These are phyloP conservation scores for Aegilops longissima DNA, from an alignment of 176 grass and related monocot genomes.

Conservation along the genomic window DNA sequence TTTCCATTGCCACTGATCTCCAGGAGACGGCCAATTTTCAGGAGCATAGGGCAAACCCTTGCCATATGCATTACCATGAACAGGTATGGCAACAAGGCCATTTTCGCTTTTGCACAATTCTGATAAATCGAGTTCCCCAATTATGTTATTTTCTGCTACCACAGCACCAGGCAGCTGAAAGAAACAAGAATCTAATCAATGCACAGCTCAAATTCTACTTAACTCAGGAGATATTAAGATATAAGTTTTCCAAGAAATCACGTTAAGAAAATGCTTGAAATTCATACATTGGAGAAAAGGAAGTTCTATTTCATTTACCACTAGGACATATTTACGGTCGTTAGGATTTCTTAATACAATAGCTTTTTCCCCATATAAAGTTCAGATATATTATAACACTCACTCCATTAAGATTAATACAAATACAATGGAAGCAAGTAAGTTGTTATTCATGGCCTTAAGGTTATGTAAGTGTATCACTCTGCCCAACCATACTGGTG, in stretches of 20 bases:
- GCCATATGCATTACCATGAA: slow-evolving; percentile 50
- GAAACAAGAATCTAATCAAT: slow-evolving; percentile 23
- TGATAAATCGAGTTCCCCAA: slow-evolving; percentile 48
- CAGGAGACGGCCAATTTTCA: slow-evolving; percentile 68
- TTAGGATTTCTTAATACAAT: slow-evolving; percentile 2
- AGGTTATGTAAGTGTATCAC: background rate
- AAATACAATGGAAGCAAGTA: slow-evolving; percentile 13
- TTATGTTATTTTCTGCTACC: slow-evolving; percentile 15
- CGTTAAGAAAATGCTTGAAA: background rate
- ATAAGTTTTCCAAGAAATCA: slow-evolving; percentile 12
- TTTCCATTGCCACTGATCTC: slow-evolving; percentile 74
- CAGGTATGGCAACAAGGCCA: slow-evolving; percentile 51
- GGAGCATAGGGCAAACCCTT: slow-evolving; percentile 71
- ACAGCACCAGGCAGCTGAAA: slow-evolving; percentile 28
- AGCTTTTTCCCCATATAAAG: background rate
- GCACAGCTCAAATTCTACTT: slow-evolving; percentile 6
- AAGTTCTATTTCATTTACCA: background rate
- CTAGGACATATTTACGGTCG: background rate
- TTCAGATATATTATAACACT: background rate
- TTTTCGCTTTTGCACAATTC: slow-evolving; percentile 42
- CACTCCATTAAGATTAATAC: background rate
- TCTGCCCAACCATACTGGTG: background rate
- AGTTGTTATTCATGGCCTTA: slow-evolving; percentile 2
- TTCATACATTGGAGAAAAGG: background rate
- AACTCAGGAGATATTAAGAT: background rate